Base-by-base conservation (phyloP, 1,284 basidiomycete species). In the Erythrobasidium hasegawianum region DNA sequence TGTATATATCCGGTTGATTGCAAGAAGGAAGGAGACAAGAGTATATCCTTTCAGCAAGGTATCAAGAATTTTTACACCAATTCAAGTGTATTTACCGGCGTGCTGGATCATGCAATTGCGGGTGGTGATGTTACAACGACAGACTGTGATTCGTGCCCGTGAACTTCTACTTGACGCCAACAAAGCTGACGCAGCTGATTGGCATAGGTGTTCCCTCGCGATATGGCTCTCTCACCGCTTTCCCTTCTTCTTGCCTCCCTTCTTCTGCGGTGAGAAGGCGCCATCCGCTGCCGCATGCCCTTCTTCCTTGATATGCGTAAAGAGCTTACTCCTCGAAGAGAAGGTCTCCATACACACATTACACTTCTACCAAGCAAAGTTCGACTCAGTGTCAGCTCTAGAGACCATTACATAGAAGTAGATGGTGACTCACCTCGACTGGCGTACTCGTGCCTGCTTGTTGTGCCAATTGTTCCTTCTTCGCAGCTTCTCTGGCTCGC, bases 271-370 rank as follows among this genome's bases (percentile, higher is more conserved):
- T 33, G 13, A 4, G 24, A 39, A 9, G 47, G 27, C n/a, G 8
- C 74, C 73, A 57, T 74, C 73, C 14, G 85, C 86, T 27, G 82
- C 74, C 0, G 89, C 89, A 77, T 95, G 91, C 0, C 86, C 88
- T 5, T 83, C 83, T 49, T 84, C 82, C 40, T 81, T 83, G 72
- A 93, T 84, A 76, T 90, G 90, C 39, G 77, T 78, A 73, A 95
- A 95, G 11, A 95, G 78, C 74, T 87, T 89, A 1, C 88, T 89
- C 68, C 85, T 85, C 73, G 85, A 90, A 0, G 81, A 76, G 74
- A 94, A 95, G 0, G 73, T 61, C 52, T 81, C 76, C 16, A 79
- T 76, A 77, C 91, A 95, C 24, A 86, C 83, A 75, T 92, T 88
- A 78, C 91, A 95, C 40, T 71, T 74, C 81, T 84, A 71, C 56